Evolutionary conservation across 208 protist species (phyloP), one percentile per base, ranked within the genome.

Genomic region (Porcisia deanei): DNA sequence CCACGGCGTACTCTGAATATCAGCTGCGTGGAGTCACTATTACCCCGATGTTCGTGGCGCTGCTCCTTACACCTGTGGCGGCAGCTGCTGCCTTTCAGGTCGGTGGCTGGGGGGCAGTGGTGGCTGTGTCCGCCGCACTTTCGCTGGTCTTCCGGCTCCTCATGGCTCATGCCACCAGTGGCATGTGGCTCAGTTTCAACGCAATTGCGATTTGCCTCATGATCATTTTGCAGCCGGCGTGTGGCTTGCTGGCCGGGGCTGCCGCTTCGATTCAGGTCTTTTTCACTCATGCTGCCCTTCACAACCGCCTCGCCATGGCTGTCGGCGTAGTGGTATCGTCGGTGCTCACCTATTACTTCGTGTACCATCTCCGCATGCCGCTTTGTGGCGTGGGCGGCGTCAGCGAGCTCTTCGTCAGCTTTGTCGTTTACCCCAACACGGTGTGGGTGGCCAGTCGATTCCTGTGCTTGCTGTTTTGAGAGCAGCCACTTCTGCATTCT

Each of bases 351-450:
- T 78, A 71, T 75, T 82, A 73, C 65, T 86, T 89, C 77, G 52
- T 84, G 0, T 54, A 65, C 16, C 37, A 81, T 37, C 72, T 89
- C 30, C 54, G 74, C 0, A 64, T 89, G 57, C 74, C 76, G 20
- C 47, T 86, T 10, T 71, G 72, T 61, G 80, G 84, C 43, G 74
- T 73, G 18, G 58, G 52, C 6, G 83, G 80, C 59, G 86, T 84
- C 67, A 87, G 83, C 43, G 85, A 85, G 43, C 61, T 83, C n/a
- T 88, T 87, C 77, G 65, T 91, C 14, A 85, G 76, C 52, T 85
- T 86, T 76, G 83, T 93, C 34, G 72, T 88, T n/a, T 93, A 90
- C 73, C 86, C 86, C 54, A 93, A 89, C 61, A 80, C 83, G 1
- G 34, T 93, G 22, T 93, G 86, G 89, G 72, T 88, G 4, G 80